A percentile compares a stretch with the other conserved stretches of the same genome.
Conservation (phyloP, 768 basidiomycete species). For the Amanita fuliginea region DNA sequence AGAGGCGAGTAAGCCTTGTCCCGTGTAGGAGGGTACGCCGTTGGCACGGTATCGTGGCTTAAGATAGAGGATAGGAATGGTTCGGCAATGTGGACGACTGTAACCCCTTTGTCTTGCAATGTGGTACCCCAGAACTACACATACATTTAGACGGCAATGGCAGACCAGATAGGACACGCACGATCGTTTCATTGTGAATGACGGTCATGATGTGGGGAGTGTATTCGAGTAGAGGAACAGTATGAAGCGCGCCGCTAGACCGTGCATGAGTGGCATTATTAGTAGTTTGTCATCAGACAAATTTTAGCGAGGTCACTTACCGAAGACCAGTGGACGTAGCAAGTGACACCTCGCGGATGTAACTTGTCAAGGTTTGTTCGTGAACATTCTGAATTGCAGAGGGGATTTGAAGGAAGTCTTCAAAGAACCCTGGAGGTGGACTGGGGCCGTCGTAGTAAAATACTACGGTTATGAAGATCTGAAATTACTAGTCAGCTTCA, state of each 20-base stretch:
- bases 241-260: constrained; percentile 20
- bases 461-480: constrained; percentile 3
- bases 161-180: constrained; percentile 7
- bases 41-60: constrained; percentile 20
- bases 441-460: constrained; percentile 34
- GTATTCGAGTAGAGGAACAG: constrained; percentile 22
- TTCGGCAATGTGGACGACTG: constrained; percentile 28
- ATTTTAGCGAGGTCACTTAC: neutral
- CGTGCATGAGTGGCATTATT: constrained; percentile 5
- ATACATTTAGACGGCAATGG: no score
- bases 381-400: constrained; percentile 17
- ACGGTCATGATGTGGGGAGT: constrained; percentile 19
- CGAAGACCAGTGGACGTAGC: constrained; percentile 9
- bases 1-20: constrained; percentile 16
- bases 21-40: constrained; percentile 33
- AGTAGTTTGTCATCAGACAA: neutral
- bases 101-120: neutral
- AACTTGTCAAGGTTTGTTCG: constrained; percentile 19
- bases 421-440: constrained; percentile 32
- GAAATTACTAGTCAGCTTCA: no score
- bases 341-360: constrained; percentile 22
- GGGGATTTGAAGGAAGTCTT: constrained; percentile 32
- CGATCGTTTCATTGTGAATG: constrained; percentile 24
- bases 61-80: constrained; percentile 31
- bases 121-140: neutral